Percentiles rank a stretch among this genome's conserved stretches.
Evolutionary conservation across 2,329 filamentous ascomycete species (phyloP).

Genomic region (Sclerotinia spermophila): DNA sequence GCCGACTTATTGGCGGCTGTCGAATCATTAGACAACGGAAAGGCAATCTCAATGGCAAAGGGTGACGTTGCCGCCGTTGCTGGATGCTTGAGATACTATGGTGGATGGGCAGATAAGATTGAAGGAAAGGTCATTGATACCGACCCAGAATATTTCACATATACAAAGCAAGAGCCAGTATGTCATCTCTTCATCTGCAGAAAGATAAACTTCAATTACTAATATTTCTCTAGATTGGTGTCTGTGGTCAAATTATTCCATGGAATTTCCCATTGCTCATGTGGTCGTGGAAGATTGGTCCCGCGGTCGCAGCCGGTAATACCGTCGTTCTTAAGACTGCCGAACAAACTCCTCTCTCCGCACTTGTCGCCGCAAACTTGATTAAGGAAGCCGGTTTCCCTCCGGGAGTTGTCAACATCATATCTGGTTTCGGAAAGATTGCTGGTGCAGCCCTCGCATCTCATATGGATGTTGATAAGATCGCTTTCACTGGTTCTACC

Average conservation of each 20-base stretch:
- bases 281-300: conserved; percentile 64
- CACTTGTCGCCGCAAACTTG: conserved; percentile 50
- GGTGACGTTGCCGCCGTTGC: conserved; percentile 67
- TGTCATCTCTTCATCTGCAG: conserved; percentile 37
- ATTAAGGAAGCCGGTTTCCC: conserved; percentile 63
- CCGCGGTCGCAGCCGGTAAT: conserved; percentile 58
- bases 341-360: conserved; percentile 59
- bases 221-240: conserved; percentile 46
- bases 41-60: conserved; percentile 72
- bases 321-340: conserved; percentile 58
- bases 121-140: conserved; percentile 67
- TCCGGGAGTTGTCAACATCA: conserved; percentile 60
- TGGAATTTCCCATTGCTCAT: conserved; percentile 69
- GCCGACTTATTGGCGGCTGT: conserved; percentile 71
- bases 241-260: conserved; percentile 69
- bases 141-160: conserved; percentile 60
- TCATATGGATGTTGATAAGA: conserved; percentile 64
- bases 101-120: conserved; percentile 70
- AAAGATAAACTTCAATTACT: neutral
- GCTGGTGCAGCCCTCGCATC: conserved; percentile 61
- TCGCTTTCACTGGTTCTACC: conserved; percentile 64
- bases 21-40: conserved; percentile 86
- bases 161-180: conserved; percentile 62
- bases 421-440: conserved; percentile 63
- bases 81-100: conserved; percentile 77